Percentiles rank a stretch among this genome's conserved stretches.
These are phyloP conservation scores for Globisporangium irregulare DNA, from an alignment of 352 stramenopile genomes.

Conservation along the genomic window DNA sequence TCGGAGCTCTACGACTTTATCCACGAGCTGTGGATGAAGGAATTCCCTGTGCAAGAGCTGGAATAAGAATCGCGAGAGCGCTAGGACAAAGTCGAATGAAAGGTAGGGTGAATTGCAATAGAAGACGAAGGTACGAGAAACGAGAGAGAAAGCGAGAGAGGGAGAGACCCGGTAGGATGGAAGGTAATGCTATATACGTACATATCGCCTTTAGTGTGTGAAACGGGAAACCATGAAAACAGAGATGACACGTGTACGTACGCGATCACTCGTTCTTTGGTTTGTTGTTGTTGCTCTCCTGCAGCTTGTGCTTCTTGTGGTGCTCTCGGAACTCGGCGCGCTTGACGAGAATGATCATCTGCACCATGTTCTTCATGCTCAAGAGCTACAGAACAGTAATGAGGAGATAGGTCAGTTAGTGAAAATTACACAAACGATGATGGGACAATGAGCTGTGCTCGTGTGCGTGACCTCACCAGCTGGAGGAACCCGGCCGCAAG, in stretches of 20 bases:
- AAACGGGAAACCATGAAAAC: background rate
- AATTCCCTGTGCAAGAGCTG: conserved; percentile 84
- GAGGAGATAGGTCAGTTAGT: background rate
- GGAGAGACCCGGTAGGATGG: background rate
- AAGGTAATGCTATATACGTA: conserved; percentile 13
- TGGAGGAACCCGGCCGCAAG: conserved; percentile 78
- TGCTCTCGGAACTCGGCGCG: conserved; percentile 60
- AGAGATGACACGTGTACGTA: background rate
- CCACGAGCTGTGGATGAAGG: conserved; percentile 95
- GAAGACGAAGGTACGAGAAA: background rate
- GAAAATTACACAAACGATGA: background rate
- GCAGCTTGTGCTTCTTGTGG: conserved; percentile 32
- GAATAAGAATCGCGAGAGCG: conserved; percentile 33
- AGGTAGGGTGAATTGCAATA: background rate
- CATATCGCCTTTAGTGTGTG: conserved; percentile 6
- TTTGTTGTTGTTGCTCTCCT: conserved; percentile 30
- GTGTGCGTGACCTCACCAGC: conserved; percentile 31
- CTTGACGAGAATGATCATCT: conserved; percentile 81
- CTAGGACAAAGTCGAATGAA: background rate
- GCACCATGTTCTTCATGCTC: conserved; percentile 76
- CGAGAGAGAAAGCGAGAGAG: background rate
- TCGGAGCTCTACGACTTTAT: conserved; percentile 91
- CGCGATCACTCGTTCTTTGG: conserved; percentile 33
- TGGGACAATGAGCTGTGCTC: background rate
- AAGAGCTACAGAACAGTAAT: conserved; percentile 36